These are phyloP conservation scores for Chlamydomonas sp. DNA, from an alignment of 139 green algal genomes.

Conservation along the genomic window DNA sequence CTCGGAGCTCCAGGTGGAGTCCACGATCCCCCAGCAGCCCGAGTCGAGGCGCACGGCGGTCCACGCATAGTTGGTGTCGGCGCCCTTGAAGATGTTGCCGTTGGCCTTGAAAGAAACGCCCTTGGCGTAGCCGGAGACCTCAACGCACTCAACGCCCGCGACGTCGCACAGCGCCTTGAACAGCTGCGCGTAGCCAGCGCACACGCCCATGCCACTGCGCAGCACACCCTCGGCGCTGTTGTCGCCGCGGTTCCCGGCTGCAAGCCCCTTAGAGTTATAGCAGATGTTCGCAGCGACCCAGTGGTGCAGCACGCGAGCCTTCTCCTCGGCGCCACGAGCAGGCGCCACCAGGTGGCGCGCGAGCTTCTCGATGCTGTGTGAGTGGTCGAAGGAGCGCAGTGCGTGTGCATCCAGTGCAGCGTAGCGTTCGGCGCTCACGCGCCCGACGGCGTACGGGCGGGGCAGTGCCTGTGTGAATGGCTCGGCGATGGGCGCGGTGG, in stretches of 20 bases:
- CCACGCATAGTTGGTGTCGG: background rate
- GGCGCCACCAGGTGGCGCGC: background rate
- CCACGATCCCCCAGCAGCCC: background rate
- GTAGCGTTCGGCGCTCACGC: background rate
- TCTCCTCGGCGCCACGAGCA: slow-evolving; percentile 1
- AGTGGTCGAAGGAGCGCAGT: background rate
- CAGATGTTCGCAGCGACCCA: slow-evolving; percentile 1
- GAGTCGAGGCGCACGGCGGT: background rate
- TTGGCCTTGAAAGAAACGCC: background rate
- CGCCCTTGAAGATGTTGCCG: background rate
- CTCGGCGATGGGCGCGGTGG: too few species aligned
- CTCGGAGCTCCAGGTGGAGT: too few species aligned
- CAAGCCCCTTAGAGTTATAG: background rate
- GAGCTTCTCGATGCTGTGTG: background rate
- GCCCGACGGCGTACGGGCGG: background rate
- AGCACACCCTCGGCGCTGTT: background rate
- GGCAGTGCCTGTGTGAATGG: too few species aligned
- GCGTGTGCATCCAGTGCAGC: background rate
- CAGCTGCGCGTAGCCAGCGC: background rate
- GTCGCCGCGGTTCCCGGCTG: background rate
- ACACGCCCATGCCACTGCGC: background rate
- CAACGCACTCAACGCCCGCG: background rate
- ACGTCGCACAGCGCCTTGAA: background rate
- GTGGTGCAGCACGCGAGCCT: background rate
- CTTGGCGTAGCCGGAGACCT: background rate